Base-by-base conservation (phyloP, 106 monocot species). In the Dioscorea alata region DNA sequence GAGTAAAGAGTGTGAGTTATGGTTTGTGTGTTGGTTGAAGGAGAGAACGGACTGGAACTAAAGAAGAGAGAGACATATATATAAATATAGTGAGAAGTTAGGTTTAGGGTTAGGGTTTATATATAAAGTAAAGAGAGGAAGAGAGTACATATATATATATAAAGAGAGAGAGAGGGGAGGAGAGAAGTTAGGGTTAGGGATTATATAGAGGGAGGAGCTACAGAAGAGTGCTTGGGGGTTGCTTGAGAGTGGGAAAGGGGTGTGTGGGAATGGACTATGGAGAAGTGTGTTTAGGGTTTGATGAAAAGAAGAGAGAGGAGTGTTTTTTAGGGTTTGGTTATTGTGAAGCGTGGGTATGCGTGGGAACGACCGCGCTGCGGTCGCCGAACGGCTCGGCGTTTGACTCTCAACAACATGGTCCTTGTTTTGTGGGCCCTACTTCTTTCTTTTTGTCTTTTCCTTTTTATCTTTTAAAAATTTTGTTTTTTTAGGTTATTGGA, bases 321-420 rank as follows among this genome's bases (percentile, higher is more conserved):
- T 21, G 14, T 25, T 64, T 32, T 32, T 18, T 32, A 12, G 52
- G 52, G 23, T 31, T 57, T 54, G 54, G 49, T 42, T 18, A 33
- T 69, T 33, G 69, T 57, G 35, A 35, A 16, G 57, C 23, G 69
- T 17, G 60, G 59, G 9, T 57, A 57, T 9, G 1, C 53, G 63
- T 34, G 59, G 5, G 51, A 52, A 33, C 34, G 48, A 25, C 19
- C 28, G 65, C 82, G 86, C 33, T 82, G 54, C 72, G 65, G 65
- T 72, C 82, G 86, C 75, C 86, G 79, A 57, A 75, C 72, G 75
- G 63, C 64, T 75, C 82, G 86, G 69, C 69, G 69, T 54, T 71
- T 70, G 71, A 77, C 76, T 64, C 70, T 70, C 34, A 16, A 33
- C 13, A 42, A 33, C 13, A 42, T 15, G 32, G 31, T 64, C 64